phyloP scores from a whole-genome alignment of 1,284 basidiomycete species.

The Mycosarcoma maydis region DNA sequence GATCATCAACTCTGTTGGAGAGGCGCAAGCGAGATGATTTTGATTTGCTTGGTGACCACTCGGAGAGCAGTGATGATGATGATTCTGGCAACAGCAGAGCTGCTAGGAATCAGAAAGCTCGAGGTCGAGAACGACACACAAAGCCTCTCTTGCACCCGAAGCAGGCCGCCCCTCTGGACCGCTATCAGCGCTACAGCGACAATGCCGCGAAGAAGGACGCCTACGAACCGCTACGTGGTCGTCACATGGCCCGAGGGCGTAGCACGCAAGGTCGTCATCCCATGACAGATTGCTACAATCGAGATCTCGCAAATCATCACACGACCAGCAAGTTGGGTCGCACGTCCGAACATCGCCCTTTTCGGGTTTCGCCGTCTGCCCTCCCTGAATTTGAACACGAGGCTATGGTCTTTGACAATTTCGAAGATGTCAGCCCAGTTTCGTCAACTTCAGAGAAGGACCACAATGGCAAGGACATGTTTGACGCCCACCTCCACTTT shows the following conservation, averaged over 20 bases:
- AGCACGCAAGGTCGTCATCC: slow-evolving; percentile 5
- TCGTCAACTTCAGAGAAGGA: slow-evolving; percentile 17
- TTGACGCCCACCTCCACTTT: slow-evolving; percentile 32
- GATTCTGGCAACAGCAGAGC: background rate
- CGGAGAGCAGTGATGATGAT: slow-evolving; percentile 23
- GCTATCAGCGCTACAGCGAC: slow-evolving; percentile 7
- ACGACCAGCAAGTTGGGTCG: background rate
- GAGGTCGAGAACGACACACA: slow-evolving; percentile 24
- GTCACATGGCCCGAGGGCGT: slow-evolving; percentile 1
- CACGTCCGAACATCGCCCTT: background rate
- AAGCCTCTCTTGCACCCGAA: slow-evolving; percentile 17
- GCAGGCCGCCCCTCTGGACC: slow-evolving; percentile 6
- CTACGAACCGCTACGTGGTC: background rate
- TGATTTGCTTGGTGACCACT: slow-evolving; percentile 23
- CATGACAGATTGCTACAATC: background rate
- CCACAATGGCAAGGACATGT: slow-evolving; percentile 15
- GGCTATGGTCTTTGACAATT: slow-evolving; percentile 44
- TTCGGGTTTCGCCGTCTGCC: background rate
- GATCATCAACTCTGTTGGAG: slow-evolving; percentile 20
- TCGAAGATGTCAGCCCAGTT: slow-evolving; percentile 29
- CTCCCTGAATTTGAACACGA: slow-evolving; percentile 24
- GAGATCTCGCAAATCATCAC: background rate
- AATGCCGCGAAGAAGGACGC: background rate
- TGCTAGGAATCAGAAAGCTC: background rate
- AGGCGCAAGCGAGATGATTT: slow-evolving; percentile 25